Evolutionary conservation across 2,329 filamentous ascomycete genomes (phyloP).

Genomic region (Aspergillus costaricaensis): DNA sequence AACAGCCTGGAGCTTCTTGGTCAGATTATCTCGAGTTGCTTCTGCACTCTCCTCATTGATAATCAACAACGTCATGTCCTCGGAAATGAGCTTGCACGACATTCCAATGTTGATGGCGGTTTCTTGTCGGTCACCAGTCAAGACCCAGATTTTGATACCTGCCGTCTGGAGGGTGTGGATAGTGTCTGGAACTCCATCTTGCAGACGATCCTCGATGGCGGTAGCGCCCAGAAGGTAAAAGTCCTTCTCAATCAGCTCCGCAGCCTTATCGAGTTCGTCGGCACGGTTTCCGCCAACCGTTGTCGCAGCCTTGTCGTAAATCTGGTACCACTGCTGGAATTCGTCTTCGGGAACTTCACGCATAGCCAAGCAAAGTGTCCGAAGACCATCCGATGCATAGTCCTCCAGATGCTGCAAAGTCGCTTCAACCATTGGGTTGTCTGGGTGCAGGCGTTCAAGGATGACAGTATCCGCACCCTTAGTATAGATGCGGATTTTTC

Average conservation of each 20-base stretch:
- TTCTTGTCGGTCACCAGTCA: constrained; percentile 96
- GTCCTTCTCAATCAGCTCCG: constrained; percentile 91
- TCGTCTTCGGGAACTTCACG: constrained; percentile 89
- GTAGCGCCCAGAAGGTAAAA: constrained; percentile 91
- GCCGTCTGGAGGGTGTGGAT: constrained; percentile 96
- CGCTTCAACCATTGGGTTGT: constrained; percentile 84
- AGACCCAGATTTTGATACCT: constrained; percentile 97
- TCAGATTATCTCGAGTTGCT: constrained; percentile 81
- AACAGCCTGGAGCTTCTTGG: constrained; percentile 92
- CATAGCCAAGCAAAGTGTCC: constrained; percentile 92
- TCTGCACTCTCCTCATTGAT: constrained; percentile 84
- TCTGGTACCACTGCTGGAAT: constrained; percentile 79
- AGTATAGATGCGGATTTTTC: constrained; percentile 89
- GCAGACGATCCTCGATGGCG: constrained; percentile 93
- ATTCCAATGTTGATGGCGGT: constrained; percentile 99
- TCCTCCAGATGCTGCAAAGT: constrained; percentile 96
- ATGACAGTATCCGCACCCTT: constrained; percentile 99
- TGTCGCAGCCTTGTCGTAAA: constrained; percentile 85
- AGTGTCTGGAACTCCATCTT: constrained; percentile 96
- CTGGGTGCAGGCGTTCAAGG: constrained; percentile 78
- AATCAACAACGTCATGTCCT: constrained; percentile 97
- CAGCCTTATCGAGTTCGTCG: constrained; percentile 94
- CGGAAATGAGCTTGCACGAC: constrained; percentile 97
- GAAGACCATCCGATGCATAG: constrained; percentile 92
- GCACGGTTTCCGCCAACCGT: constrained; percentile 90